Conservation (phyloP, 441 rosid species). For the Flueggea neowawraea region DNA sequence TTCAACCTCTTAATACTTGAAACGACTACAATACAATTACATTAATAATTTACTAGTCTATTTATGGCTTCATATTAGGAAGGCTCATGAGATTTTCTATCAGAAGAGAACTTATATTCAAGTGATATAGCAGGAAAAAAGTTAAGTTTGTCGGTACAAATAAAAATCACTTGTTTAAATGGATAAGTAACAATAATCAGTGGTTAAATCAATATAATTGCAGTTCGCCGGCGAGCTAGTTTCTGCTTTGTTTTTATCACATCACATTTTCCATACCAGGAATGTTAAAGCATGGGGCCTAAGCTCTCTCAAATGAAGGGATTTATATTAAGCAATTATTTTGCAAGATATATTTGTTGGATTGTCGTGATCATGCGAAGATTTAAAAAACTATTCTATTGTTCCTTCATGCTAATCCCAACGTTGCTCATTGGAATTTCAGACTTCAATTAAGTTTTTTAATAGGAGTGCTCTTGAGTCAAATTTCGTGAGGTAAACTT, state of each 20-base stretch:
- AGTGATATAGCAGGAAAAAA: not conserved
- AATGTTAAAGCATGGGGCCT: not conserved
- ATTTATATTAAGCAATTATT: not conserved
- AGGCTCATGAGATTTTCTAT: not conserved
- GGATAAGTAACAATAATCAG: not conserved
- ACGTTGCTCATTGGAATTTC: not conserved
- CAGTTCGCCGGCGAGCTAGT: not conserved
- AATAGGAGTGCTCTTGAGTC: not conserved
- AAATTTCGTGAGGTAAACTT: too few species aligned
- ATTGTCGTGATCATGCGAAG: conserved; percentile 15
- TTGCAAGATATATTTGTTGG: conserved; percentile 4
- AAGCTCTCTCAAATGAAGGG: not conserved
- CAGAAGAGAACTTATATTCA: not conserved
- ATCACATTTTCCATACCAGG: not conserved
- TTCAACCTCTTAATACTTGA: too few species aligned
- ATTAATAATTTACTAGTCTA: too few species aligned
- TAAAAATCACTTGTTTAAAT: not conserved
- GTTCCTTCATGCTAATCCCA: not conserved
- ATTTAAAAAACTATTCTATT: not conserved
- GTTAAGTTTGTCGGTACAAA: not conserved
- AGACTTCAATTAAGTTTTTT: not conserved
- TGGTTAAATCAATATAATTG: not conserved
- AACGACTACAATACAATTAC: too few species aligned
- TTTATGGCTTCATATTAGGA: not conserved
- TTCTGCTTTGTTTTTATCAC: not conserved